phyloP scores from a whole-genome alignment of 768 basidiomycete genomes.

The Termitomyces sp. region DNA sequence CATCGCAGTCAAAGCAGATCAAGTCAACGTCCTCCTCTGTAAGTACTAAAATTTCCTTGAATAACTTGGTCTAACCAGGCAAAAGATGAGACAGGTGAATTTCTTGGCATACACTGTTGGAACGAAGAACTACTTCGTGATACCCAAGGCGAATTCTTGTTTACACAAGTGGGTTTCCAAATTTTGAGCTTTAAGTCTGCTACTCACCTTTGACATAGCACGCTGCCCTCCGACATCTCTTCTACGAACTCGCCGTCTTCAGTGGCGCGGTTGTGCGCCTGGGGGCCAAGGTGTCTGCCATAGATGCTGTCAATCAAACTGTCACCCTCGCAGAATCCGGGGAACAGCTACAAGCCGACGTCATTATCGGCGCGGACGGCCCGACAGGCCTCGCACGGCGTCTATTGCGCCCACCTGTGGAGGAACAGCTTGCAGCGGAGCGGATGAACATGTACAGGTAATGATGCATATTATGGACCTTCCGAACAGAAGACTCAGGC shows the following conservation, averaged over 20 bases:
- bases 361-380: constrained; percentile 57
- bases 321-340: constrained; percentile 33
- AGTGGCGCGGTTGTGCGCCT: constrained; percentile 38
- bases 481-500: neutral
- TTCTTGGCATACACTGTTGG: constrained; percentile 44
- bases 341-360: constrained; percentile 36
- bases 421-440: constrained; percentile 19
- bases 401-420: constrained; percentile 22
- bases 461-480: neutral
- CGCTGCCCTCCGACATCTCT: constrained; percentile 40
- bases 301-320: constrained; percentile 21
- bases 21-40: constrained; percentile 14
- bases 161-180: constrained; percentile 28
- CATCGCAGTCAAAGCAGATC: constrained; percentile 13
- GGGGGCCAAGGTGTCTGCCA: constrained; percentile 21
- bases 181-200: neutral
- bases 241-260: constrained; percentile 37
- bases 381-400: constrained; percentile 30
- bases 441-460: constrained; percentile 39
- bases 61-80: neutral
- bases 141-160: constrained; percentile 29
- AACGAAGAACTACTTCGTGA: constrained; percentile 44
- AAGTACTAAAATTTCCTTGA: neutral
- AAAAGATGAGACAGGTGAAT: constrained; percentile 43
- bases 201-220: constrained; percentile 27